These are phyloP conservation scores for Micractinium sp. DNA, from an alignment of 139 green algal species.

Conservation along the genomic window DNA sequence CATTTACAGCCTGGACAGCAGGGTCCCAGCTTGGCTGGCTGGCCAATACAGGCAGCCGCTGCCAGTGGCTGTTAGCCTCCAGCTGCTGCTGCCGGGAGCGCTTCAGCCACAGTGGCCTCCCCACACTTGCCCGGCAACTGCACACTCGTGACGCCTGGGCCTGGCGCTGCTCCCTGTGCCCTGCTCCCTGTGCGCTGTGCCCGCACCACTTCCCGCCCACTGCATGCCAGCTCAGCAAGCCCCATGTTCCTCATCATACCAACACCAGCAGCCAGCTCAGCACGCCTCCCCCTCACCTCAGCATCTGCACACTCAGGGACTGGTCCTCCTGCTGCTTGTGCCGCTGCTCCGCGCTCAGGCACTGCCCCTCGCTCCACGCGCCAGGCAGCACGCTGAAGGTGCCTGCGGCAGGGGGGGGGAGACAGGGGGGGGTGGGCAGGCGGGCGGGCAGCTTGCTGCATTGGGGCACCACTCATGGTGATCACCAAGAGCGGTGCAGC, in stretches of 20 bases:
- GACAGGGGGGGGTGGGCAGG: not conserved
- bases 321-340: conserved; percentile 23
- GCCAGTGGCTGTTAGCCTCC: not conserved
- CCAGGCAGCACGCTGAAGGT: conserved; percentile 43
- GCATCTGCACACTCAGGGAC: conserved; percentile 4
- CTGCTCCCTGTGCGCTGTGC: too few relatives aligned
- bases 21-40: too few relatives aligned
- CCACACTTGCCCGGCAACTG: too few relatives aligned
- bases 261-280: not conserved
- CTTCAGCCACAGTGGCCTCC: too few relatives aligned
- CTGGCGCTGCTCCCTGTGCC: too few relatives aligned
- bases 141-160: too few relatives aligned
- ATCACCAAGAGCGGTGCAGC: not conserved
- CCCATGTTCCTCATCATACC: too few relatives aligned
- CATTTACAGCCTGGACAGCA: too few relatives aligned
- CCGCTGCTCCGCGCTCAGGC: conserved; percentile 27
- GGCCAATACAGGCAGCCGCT: too few relatives aligned
- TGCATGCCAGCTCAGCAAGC: too few relatives aligned
- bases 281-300: not conserved
- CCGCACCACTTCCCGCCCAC: too few relatives aligned
- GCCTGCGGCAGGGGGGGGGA: conserved; percentile 11
- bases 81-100: not conserved
- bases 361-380: conserved; percentile 31
- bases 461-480: not conserved
- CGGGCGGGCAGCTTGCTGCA: not conserved